These are phyloP conservation scores for Xylaria arbuscula DNA, from an alignment of 2,329 filamentous ascomycete genomes.

Conservation along the genomic window DNA sequence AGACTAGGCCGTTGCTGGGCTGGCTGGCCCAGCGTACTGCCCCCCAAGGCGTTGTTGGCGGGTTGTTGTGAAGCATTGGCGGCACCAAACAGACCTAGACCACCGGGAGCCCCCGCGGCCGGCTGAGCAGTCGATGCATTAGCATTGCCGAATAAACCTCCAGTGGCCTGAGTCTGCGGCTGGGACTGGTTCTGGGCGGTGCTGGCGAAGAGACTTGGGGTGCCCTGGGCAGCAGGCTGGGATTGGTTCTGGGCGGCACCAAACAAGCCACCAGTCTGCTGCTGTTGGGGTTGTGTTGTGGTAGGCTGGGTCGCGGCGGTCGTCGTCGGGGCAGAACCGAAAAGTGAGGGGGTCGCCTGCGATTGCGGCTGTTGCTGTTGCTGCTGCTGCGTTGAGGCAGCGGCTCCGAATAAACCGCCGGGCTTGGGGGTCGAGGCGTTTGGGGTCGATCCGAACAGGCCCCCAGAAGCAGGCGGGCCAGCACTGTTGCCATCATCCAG, in stretches of 20 bases:
- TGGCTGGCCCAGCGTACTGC: conserved; percentile 40
- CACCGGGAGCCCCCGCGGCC: conserved; percentile 36
- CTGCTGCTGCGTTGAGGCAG: conserved; percentile 26
- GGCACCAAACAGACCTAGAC: conserved; percentile 49
- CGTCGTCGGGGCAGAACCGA: conserved; percentile 47
- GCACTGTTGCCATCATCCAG: conserved; percentile 39
- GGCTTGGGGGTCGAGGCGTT: conserved; percentile 42
- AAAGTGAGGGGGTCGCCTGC: conserved; percentile 48
- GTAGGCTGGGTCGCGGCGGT: conserved; percentile 42
- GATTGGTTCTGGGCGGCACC: conserved; percentile 39
- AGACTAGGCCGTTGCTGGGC: conserved; percentile 45
- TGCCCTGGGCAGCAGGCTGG: conserved; percentile 37
- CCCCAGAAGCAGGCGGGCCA: conserved; percentile 50
- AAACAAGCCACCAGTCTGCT: conserved; percentile 40
- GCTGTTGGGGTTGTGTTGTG: conserved; percentile 43
- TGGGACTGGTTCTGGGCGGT: conserved; percentile 31
- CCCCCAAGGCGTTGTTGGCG: conserved; percentile 28
- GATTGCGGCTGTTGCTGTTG: conserved; percentile 37
- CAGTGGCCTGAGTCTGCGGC: conserved; percentile 11
- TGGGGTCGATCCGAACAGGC: conserved; percentile 48
- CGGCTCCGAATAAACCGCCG: conserved; percentile 50
- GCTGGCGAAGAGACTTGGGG: conserved; percentile 42
- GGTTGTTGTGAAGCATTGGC: conserved; percentile 39
- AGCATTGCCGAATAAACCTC: conserved; percentile 41
- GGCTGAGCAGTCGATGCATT: conserved; percentile 36